Percentiles rank a stretch among this genome's conserved stretches.
phyloP scores from a whole-genome alignment of 805 yeast species.

The Lipomyces orientalis region DNA sequence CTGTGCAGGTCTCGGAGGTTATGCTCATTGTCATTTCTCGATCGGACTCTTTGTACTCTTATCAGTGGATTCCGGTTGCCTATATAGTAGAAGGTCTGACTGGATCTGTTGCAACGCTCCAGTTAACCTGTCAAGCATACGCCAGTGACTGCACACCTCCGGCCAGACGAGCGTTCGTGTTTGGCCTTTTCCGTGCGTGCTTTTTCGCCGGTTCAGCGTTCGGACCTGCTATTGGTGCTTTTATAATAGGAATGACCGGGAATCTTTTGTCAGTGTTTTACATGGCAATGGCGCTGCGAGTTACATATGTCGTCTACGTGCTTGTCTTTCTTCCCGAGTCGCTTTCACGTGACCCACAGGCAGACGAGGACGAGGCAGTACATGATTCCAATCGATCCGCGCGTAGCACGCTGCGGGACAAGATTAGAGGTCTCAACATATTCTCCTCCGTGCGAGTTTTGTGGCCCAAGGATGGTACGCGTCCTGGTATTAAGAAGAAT shows the following conservation, averaged over 20 bases:
- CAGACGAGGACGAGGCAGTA: slow-evolving; percentile 9
- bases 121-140: slow-evolving; percentile 69
- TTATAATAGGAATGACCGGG: slow-evolving; percentile 30
- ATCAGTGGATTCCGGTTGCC: slow-evolving; percentile 50
- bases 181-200: slow-evolving; percentile 41
- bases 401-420: slow-evolving; percentile 10
- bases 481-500: slow-evolving; percentile 20
- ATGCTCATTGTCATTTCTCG: not conserved
- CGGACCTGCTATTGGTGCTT: slow-evolving; percentile 41
- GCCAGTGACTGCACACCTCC: slow-evolving; percentile 74
- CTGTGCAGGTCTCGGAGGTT: not conserved
- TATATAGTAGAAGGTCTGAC: slow-evolving; percentile 56
- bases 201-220: slow-evolving; percentile 41
- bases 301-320: slow-evolving; percentile 12
- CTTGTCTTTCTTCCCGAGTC: slow-evolving; percentile 33
- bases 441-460: slow-evolving; percentile 40
- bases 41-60: slow-evolving; percentile 24
- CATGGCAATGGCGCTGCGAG: slow-evolving; percentile 10
- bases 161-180: slow-evolving; percentile 51
- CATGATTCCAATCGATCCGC: not conserved
- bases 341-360: slow-evolving; percentile 12
- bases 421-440: slow-evolving; percentile 28
- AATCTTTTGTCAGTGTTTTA: slow-evolving; percentile 17
- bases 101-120: slow-evolving; percentile 64
- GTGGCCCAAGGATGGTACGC: slow-evolving; percentile 30